phyloP scores from a whole-genome alignment of 2,329 filamentous ascomycete species.

The Calonectria multiphialidica region DNA sequence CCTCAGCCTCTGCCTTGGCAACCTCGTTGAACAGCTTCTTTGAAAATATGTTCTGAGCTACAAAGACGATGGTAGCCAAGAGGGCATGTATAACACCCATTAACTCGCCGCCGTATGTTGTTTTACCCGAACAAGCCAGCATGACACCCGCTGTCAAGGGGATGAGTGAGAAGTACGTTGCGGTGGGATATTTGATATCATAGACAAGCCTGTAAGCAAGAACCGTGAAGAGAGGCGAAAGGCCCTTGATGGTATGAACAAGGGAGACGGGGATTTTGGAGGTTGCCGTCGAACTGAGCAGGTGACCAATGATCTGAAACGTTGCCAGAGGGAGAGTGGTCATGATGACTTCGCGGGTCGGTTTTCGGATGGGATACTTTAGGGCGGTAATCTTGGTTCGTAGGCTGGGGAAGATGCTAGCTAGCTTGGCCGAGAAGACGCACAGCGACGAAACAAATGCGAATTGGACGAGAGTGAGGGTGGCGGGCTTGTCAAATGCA shows the following conservation, averaged over 20 bases:
- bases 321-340: constrained; percentile 92
- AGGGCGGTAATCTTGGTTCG: constrained; percentile 81
- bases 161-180: constrained; percentile 91
- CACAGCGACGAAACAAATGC: constrained; percentile 92
- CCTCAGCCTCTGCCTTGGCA: constrained; percentile 84
- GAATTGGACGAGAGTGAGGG: constrained; percentile 93
- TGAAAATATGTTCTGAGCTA: constrained; percentile 98
- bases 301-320: constrained; percentile 94
- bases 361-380: constrained; percentile 84
- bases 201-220: constrained; percentile 92
- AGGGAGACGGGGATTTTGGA: constrained; percentile 95
- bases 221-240: constrained; percentile 96
- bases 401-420: constrained; percentile 77
- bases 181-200: constrained; percentile 85
- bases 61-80: constrained; percentile 91
- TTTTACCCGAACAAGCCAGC: constrained; percentile 91
- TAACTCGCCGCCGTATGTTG: constrained; percentile 83
- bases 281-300: constrained; percentile 93
- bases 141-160: constrained; percentile 95
- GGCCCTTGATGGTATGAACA: constrained; percentile 97
- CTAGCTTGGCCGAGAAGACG: constrained; percentile 81
- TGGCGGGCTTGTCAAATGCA: constrained; percentile 89
- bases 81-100: constrained; percentile 92
- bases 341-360: constrained; percentile 83
- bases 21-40: constrained; percentile 98